Evolutionary conservation across 805 yeast species (phyloP).

Genomic region (Zygoascus tannicola): DNA sequence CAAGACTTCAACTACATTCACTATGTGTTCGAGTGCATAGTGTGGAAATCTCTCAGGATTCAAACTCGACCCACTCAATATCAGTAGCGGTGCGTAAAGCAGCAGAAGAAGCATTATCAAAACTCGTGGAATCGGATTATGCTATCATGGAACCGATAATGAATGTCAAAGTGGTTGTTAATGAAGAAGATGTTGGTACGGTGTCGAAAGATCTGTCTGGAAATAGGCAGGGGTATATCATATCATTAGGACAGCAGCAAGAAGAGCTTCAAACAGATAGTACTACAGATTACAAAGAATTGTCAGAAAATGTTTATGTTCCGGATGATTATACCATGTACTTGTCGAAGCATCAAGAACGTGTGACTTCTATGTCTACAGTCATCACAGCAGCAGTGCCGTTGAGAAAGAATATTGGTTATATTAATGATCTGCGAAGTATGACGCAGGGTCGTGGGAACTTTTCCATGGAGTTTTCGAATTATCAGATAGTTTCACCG

Average conservation of each 20-base stretch:
- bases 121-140: conserved; percentile 25
- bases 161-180: conserved; percentile 59
- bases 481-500: conserved; percentile 57
- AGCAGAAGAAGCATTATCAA: conserved; percentile 31
- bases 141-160: conserved; percentile 80
- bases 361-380: conserved; percentile 28
- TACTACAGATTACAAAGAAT: conserved; percentile 15
- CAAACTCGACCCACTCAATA: conserved; percentile 32
- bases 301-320: conserved; percentile 52
- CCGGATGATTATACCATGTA: conserved; percentile 56
- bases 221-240: conserved; percentile 64
- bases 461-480: conserved; percentile 66
- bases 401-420: conserved; percentile 82
- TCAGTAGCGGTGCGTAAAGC: conserved; percentile 40
- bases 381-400: conserved; percentile 75
- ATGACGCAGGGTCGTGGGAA: conserved; percentile 85
- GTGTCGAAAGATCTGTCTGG: conserved; percentile 80
- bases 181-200: conserved; percentile 65
- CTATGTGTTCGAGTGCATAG: conserved; percentile 43
- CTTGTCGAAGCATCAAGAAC: conserved; percentile 32
- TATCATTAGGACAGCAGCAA: conserved; percentile 35
- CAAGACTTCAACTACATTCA: conserved; percentile 48
- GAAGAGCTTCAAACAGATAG: conserved; percentile 26
- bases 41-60: conserved; percentile 49
- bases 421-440: conserved; percentile 65